phyloP scores from a whole-genome alignment of 2,329 filamentous ascomycete species.

The Fusarium sp. region DNA sequence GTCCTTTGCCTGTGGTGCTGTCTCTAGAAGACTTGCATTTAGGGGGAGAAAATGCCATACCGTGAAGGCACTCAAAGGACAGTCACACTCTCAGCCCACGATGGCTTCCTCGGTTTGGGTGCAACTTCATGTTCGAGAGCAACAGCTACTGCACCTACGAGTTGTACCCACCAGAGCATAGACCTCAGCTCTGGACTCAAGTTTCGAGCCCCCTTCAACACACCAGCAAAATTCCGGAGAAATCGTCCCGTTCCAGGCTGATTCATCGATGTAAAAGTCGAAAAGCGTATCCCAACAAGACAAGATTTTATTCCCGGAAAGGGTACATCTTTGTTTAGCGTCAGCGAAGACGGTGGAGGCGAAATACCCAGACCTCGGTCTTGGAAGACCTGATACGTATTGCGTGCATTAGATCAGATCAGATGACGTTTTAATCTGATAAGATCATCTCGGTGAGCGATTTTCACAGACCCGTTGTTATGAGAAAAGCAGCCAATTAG shows the following conservation, averaged over 20 bases:
- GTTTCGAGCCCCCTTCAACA: too few relatives aligned
- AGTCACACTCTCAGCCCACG: slow-evolving; percentile 47
- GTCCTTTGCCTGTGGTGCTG: background rate
- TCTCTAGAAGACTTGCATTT: slow-evolving; percentile 30
- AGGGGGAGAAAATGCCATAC: slow-evolving; percentile 50
- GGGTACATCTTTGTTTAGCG: background rate
- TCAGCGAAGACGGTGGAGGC: slow-evolving; percentile 9
- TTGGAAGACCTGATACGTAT: slow-evolving; percentile 16
- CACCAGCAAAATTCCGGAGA: too few relatives aligned
- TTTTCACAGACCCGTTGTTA: slow-evolving; percentile 27
- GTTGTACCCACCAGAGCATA: too few relatives aligned
- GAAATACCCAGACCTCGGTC: slow-evolving; percentile 5
- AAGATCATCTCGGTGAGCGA: slow-evolving; percentile 37
- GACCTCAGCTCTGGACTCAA: too few relatives aligned
- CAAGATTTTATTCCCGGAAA: slow-evolving; percentile 10
- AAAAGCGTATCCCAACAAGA: slow-evolving; percentile 4
- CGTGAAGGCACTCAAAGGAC: slow-evolving; percentile 50
- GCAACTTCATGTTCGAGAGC: slow-evolving; percentile 43
- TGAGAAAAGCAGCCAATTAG: background rate
- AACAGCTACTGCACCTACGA: slow-evolving; percentile 33
- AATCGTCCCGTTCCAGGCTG: too few relatives aligned
- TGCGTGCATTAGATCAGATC: slow-evolving; percentile 30
- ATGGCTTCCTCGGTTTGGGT: slow-evolving; percentile 42
- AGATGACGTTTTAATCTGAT: slow-evolving; percentile 30
- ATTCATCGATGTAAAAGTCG: too few relatives aligned